Conservation (phyloP, 169 alveolate genomes). For the Plasmodium inui region DNA sequence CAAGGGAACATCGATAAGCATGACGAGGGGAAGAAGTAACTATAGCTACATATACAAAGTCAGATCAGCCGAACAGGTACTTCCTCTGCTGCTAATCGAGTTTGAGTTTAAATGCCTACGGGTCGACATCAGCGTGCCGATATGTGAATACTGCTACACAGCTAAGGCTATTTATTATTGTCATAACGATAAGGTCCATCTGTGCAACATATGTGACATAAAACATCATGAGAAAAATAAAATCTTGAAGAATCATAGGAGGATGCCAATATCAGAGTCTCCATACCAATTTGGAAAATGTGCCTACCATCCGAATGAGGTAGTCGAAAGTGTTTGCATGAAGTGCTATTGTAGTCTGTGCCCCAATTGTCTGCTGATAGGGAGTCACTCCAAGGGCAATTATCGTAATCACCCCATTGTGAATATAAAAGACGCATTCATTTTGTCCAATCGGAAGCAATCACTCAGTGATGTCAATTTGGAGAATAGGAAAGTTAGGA, state of each 20-base stretch:
- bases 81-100: conserved; percentile 81
- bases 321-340: conserved; percentile 91
- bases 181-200: conserved; percentile 84
- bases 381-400: conserved; percentile 88
- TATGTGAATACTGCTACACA: conserved; percentile 78
- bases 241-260: conserved; percentile 87
- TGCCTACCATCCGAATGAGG: conserved; percentile 90
- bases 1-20: not conserved
- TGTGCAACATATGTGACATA: conserved; percentile 90
- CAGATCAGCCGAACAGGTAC: conserved; percentile 82
- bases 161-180: conserved; percentile 42
- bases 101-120: conserved; percentile 84
- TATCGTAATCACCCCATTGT: conserved; percentile 90
- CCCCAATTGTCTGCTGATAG: conserved; percentile 89
- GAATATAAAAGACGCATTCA: conserved; percentile 91
- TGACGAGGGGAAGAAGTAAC: not conserved
- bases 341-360: conserved; percentile 89
- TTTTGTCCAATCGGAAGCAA: conserved; percentile 82
- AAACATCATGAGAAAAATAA: conserved; percentile 87
- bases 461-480: conserved; percentile 86
- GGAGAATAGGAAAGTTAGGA: conserved; percentile 79
- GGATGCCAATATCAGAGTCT: conserved; percentile 90
- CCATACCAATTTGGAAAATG: conserved; percentile 93
- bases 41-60: conserved; percentile 80
- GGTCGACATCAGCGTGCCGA: conserved; percentile 83